phyloP scores from a whole-genome alignment of 257 asterid species.

The Solanum virginianum region DNA sequence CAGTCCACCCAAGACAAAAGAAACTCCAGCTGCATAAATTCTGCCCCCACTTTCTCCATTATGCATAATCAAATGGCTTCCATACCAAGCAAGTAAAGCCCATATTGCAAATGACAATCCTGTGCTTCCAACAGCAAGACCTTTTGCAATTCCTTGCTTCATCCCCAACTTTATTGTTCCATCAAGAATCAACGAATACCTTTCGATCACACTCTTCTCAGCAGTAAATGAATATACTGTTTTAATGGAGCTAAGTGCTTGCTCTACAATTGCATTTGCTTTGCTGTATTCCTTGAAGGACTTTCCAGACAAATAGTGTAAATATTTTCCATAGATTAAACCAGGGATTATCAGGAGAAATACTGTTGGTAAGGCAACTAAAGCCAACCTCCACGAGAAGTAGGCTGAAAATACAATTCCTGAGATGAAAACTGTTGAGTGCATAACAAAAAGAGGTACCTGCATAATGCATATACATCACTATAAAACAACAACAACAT shows the following conservation, averaged over 20 bases:
- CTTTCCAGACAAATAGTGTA: slow-evolving; percentile 32
- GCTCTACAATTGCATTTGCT: slow-evolving; percentile 55
- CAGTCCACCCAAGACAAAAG: slow-evolving; percentile 86
- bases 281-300: slow-evolving; percentile 52
- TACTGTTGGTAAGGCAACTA: slow-evolving; percentile 67
- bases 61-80: slow-evolving; percentile 62
- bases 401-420: slow-evolving; percentile 56
- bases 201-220: slow-evolving; percentile 51
- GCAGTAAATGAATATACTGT: slow-evolving; percentile 82
- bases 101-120: slow-evolving; percentile 79
- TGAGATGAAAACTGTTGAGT: slow-evolving; percentile 56
- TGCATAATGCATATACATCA: slow-evolving; percentile 18
- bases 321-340: slow-evolving; percentile 55
- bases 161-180: slow-evolving; percentile 51
- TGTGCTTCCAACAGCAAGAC: slow-evolving; percentile 67
- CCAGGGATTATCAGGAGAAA: slow-evolving; percentile 62
- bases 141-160: slow-evolving; percentile 79
- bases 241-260: slow-evolving; percentile 68
- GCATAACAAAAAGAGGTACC: slow-evolving; percentile 77
- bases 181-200: slow-evolving; percentile 41
- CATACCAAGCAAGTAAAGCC: slow-evolving; percentile 94
- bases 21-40: slow-evolving; percentile 64
- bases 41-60: slow-evolving; percentile 80
- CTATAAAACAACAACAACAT: background rate
- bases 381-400: slow-evolving; percentile 61